These are phyloP conservation scores for Homolaphlyctis polyrhiza DNA, from an alignment of 371 early-diverging fungal genomes.

Conservation along the genomic window DNA sequence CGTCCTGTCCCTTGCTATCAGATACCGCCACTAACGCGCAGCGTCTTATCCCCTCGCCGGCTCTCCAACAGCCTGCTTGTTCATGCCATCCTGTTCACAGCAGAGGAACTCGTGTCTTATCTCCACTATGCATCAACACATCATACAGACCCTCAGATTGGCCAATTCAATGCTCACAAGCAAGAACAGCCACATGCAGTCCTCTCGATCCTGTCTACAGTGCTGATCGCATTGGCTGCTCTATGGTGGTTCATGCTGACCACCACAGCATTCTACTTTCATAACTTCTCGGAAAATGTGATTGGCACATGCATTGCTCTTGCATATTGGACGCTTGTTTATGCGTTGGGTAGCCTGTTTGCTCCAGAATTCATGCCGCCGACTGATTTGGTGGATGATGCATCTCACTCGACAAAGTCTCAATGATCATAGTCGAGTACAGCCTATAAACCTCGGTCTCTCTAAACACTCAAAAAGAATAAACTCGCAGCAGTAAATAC, in stretches of 20 bases:
- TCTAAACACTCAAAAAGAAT: background rate
- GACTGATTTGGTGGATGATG: too few relatives aligned
- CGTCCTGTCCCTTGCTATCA: background rate
- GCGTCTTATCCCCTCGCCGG: background rate
- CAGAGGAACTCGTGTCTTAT: conserved; percentile 56
- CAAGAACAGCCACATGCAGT: conserved; percentile 6
- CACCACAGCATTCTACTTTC: conserved; percentile 76
- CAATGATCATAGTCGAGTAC: background rate
- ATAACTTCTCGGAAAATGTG: conserved; percentile 65
- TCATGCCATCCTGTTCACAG: conserved; percentile 73
- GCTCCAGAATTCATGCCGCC: background rate
- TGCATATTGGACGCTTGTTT: conserved; percentile 56
- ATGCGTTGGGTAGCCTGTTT: conserved; percentile 4
- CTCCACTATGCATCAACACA: background rate
- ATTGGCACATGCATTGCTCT: conserved; percentile 66
- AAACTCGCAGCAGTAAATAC: background rate
- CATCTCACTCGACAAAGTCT: too few relatives aligned
- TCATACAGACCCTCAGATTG: background rate
- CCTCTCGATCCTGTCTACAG: conserved; percentile 31
- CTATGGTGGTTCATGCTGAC: conserved; percentile 75
- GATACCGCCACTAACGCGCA: background rate
- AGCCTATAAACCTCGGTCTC: background rate
- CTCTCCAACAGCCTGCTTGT: conserved; percentile 50
- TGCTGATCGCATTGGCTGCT: conserved; percentile 21
- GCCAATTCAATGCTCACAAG: background rate